These are phyloP conservation scores for Actinomortierella ambigua DNA, from an alignment of 371 early-diverging fungal species.

Conservation along the genomic window DNA sequence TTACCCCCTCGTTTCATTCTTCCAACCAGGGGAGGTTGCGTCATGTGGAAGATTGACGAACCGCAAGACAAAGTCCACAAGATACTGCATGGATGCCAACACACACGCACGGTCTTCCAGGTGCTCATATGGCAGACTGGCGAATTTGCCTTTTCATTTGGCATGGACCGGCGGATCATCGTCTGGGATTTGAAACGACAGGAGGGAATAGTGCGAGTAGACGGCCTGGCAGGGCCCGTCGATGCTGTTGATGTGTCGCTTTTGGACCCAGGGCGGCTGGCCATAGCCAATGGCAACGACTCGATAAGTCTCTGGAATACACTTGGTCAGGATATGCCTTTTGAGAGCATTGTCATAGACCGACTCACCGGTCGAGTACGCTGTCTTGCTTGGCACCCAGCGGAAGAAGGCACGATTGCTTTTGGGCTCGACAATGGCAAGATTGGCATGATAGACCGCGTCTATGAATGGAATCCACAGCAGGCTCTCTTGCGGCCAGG, in stretches of 20 bases:
- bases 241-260: conserved; percentile 18
- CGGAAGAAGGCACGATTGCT: conserved; percentile 22
- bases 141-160: conserved; percentile 34
- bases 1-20: background rate
- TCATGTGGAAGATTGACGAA: conserved; percentile 14
- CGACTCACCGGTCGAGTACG: conserved; percentile 24
- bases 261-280: conserved; percentile 23
- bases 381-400: conserved; percentile 32
- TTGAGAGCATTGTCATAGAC: conserved; percentile 22
- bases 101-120: conserved; percentile 31
- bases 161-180: conserved; percentile 33
- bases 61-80: conserved; percentile 1
- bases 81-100: conserved; percentile 12
- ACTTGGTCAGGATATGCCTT: conserved; percentile 25
- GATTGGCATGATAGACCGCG: conserved; percentile 18
- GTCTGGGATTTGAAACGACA: conserved; percentile 28
- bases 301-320: conserved; percentile 39
- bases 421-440: conserved; percentile 43
- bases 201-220: conserved; percentile 30
- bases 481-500: too few relatives aligned
- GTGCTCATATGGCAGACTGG: conserved; percentile 29
- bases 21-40: conserved; percentile 16
- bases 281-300: conserved; percentile 30
- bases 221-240: conserved; percentile 31
- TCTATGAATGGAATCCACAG: background rate